These are phyloP conservation scores for Tulasnella calospora DNA, from an alignment of 768 basidiomycete species.

Conservation along the genomic window DNA sequence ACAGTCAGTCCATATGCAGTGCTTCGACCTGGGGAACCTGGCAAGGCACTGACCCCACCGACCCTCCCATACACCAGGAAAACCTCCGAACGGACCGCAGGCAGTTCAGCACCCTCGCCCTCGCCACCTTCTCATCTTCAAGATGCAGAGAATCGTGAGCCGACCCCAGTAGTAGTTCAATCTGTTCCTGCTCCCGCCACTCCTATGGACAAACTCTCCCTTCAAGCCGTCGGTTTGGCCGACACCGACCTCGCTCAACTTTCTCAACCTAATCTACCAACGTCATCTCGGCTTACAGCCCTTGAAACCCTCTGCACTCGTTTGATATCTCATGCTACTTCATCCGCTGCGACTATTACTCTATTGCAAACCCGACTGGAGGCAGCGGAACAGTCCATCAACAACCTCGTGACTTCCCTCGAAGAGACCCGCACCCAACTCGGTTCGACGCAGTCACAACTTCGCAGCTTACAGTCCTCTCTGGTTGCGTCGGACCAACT, in stretches of 20 bases:
- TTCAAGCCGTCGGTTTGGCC: slow-evolving; percentile 12
- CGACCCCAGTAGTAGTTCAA: slow-evolving; percentile 1
- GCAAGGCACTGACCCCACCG: neutral
- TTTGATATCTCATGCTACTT: slow-evolving; percentile 20
- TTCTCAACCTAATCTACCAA: neutral
- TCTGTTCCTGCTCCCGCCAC: slow-evolving; percentile 2
- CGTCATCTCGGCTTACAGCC: slow-evolving; percentile 8
- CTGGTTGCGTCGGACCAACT: neutral
- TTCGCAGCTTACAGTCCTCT: neutral
- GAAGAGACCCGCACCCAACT: slow-evolving; percentile 17
- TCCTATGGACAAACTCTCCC: slow-evolving; percentile 13
- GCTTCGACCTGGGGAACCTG: neutral
- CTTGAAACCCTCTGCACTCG: slow-evolving; percentile 22
- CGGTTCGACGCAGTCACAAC: neutral
- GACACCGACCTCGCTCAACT: slow-evolving; percentile 16
- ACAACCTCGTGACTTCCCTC: slow-evolving; percentile 12
- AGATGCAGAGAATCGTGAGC: slow-evolving; percentile 17
- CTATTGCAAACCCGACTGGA: slow-evolving; percentile 12
- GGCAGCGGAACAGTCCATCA: slow-evolving; percentile 13
- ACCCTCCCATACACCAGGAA: neutral
- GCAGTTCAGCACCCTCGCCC: slow-evolving; percentile 3
- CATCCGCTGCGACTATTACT: slow-evolving; percentile 14
- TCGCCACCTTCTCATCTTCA: neutral
- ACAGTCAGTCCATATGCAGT: slow-evolving; percentile 9
- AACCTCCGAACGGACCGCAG: slow-evolving; percentile 18